Base-by-base conservation (phyloP, 768 basidiomycete species). In the Lepiota venenata region DNA sequence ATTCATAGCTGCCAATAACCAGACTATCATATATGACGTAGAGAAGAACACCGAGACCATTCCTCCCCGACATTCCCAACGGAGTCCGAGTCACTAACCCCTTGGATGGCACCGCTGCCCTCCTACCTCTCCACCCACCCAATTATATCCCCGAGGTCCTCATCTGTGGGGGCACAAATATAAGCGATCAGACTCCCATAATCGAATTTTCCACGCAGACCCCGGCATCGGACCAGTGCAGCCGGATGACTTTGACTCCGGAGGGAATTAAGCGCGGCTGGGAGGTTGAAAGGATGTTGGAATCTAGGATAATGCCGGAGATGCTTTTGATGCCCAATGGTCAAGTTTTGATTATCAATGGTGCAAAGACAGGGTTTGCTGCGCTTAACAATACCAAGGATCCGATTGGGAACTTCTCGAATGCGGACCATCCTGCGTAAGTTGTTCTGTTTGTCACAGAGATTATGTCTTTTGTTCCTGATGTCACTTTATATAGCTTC, bases 101-200 rank as follows among this genome's bases (percentile, higher is more conserved):
- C n/a, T 69, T 70, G 62, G 66, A 76, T 56, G 67, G 70, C 50
- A 71, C 65, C 27, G 74, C 64, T 36, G 64, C 68, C 18, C 61
- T 74, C 16, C 66, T 74, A 3, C 73, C 73, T 2, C 63, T 74
- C 10, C 66, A 66, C 1, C 69, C 72, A 16, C 69, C 69, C 1
- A 61, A 73, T 41, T 80, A 71, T 54, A 74, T 69, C 4, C 74
- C 78, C 3, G 75, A 76, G 57, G 66, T 79, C 21, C 68, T 80
- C 38, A 70, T 79, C 39, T 80, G 78, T 57, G 78, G 78, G 25
- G 78, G 78, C 20, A 66, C 72, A 11, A 70, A 66, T 12, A 60
- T 68, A 2, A 66, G 64, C 45, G 71, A 74, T 38, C 60, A 56
- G 4, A 64, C 64, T 5, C 61, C 68, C 3, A 50, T 68, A 4